Evolutionary conservation across 345 rosid genomes (phyloP).

Genomic region (Brassica carinata): DNA sequence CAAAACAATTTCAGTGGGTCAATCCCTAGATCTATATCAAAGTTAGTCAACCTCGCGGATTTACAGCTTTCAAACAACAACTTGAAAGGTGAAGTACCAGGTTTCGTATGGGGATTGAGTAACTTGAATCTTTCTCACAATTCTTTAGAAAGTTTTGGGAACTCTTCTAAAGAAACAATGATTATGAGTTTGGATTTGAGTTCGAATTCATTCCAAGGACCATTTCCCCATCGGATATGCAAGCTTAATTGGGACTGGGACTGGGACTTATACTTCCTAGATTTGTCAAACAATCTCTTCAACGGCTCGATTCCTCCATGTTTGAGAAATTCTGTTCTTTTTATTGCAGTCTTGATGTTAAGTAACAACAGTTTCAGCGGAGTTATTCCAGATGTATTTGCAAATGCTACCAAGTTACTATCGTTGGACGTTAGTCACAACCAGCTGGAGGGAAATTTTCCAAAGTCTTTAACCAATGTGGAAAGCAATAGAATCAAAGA

Average conservation of each 20-base stretch:
- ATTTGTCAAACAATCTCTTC: constrained; percentile 32
- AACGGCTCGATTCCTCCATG: constrained; percentile 42
- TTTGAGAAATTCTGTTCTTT: background rate
- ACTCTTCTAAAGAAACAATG: background rate
- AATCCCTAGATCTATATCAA: background rate
- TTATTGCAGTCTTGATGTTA: background rate
- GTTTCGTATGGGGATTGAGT: background rate
- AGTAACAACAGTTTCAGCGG: constrained; percentile 11
- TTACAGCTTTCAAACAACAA: background rate
- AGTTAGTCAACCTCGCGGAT: background rate
- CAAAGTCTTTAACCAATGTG: constrained; percentile 23
- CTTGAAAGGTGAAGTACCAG: background rate
- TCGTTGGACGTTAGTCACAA: constrained; percentile 27
- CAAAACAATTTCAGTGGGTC: background rate
- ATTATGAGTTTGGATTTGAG: background rate
- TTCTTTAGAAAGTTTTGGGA: background rate
- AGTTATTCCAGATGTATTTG: constrained; percentile 16
- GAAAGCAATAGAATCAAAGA: constrained; percentile 46
- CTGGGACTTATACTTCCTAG: no score
- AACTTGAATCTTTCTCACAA: background rate
- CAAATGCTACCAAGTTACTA: background rate
- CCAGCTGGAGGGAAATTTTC: constrained; percentile 35
- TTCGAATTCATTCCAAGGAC: constrained; percentile 4
- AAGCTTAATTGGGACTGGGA: background rate
- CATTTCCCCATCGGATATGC: constrained; percentile 44